Percentiles rank a stretch among this genome's conserved stretches.
phyloP scores from a whole-genome alignment of 768 basidiomycete genomes.

The Podaxis carcinomalis region DNA sequence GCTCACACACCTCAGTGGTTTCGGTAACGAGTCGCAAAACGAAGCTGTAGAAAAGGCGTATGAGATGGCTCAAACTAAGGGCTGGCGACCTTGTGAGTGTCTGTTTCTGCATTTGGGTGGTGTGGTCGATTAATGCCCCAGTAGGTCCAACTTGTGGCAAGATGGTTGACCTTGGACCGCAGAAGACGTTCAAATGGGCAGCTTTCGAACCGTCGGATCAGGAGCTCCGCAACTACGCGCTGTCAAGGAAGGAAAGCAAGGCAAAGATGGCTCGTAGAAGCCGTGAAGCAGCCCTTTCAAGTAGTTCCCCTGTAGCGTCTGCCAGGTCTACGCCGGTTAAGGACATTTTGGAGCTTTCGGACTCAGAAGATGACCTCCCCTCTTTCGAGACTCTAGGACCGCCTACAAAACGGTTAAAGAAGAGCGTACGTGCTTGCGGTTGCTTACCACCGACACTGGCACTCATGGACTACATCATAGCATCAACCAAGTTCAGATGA shows the following conservation, averaged over 20 bases:
- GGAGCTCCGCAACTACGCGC: conserved; percentile 42
- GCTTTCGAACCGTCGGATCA: conserved; percentile 70
- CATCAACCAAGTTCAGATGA: conserved; percentile 1
- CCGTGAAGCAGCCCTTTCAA: conserved; percentile 20
- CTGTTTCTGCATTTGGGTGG: background rate
- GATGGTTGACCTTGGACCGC: conserved; percentile 49
- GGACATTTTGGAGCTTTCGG: conserved; percentile 25
- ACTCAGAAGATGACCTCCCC: conserved; percentile 52
- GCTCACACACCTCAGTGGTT: conserved; percentile 33
- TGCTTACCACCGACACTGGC: conserved; percentile 15
- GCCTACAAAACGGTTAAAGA: conserved; percentile 1
- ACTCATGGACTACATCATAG: background rate
- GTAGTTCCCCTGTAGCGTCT: conserved; percentile 21
- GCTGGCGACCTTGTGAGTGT: conserved; percentile 52
- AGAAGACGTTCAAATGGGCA: conserved; percentile 51
- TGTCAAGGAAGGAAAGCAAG: conserved; percentile 28
- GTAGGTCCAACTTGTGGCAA: conserved; percentile 66
- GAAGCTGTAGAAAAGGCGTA: conserved; percentile 49
- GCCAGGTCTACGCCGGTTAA: conserved; percentile 19
- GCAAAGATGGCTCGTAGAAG: conserved; percentile 14
- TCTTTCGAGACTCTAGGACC: conserved; percentile 32
- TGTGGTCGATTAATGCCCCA: background rate
- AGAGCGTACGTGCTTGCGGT: background rate
- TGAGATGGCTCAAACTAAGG: conserved; percentile 53
- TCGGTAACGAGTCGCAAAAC: conserved; percentile 54